Conservation (phyloP, 306 rosid genomes). For the Begonia masoniana region DNA sequence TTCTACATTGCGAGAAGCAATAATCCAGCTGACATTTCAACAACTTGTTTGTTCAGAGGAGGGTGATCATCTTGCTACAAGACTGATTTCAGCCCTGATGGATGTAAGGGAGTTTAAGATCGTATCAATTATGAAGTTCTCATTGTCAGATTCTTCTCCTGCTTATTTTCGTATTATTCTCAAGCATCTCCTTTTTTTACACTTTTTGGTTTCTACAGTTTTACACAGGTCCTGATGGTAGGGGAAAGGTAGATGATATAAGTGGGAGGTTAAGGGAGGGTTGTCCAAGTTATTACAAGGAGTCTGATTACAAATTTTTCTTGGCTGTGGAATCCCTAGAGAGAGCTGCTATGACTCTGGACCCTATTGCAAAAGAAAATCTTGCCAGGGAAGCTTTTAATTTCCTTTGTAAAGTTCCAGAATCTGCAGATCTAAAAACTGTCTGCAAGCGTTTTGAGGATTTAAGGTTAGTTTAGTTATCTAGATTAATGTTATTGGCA, state of each 20-base stretch:
- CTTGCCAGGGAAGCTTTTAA: slow-evolving; percentile 83
- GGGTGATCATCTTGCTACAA: slow-evolving; percentile 78
- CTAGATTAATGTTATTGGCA: too few relatives aligned
- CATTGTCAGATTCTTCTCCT: too few relatives aligned
- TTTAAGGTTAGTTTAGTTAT: slow-evolving; percentile 49
- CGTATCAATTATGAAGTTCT: neutral
- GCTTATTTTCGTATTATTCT: neutral
- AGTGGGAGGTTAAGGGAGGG: slow-evolving; percentile 89
- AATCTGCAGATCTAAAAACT: slow-evolving; percentile 80
- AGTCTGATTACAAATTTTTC: slow-evolving; percentile 92
- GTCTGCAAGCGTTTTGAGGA: slow-evolving; percentile 95
- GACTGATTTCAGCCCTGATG: slow-evolving; percentile 85
- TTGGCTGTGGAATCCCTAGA: slow-evolving; percentile 93
- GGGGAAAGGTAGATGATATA: slow-evolving; percentile 95
- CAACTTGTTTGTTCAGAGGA: slow-evolving; percentile 94
- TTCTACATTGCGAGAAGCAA: slow-evolving; percentile 36
- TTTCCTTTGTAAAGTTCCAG: slow-evolving; percentile 84
- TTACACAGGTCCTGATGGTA: slow-evolving; percentile 94
- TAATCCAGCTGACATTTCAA: slow-evolving; percentile 76
- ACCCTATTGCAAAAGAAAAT: slow-evolving; percentile 56
- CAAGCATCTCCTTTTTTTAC: neutral
- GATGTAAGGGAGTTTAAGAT: slow-evolving; percentile 45
- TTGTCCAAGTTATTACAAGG: slow-evolving; percentile 97
- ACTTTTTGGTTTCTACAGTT: slow-evolving; percentile 28
- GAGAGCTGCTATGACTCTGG: slow-evolving; percentile 76